Evolutionary conservation across 352 stramenopile species (phyloP).

Genomic region (Pythium biforme): DNA sequence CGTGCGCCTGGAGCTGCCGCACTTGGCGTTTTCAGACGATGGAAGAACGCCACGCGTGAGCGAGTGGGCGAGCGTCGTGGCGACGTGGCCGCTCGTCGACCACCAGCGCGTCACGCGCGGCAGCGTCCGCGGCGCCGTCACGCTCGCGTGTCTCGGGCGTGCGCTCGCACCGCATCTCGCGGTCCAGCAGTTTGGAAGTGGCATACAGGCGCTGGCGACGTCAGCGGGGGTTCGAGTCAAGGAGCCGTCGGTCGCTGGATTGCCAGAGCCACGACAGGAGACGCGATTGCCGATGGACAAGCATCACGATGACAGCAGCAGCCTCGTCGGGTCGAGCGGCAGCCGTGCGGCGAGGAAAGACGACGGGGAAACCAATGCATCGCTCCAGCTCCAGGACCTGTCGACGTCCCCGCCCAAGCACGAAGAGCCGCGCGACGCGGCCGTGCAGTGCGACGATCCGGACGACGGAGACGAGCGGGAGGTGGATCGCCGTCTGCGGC

Average conservation of each 20-base stretch:
- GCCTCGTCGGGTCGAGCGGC: neutral
- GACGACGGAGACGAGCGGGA: neutral
- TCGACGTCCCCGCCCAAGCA: neutral
- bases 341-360: neutral
- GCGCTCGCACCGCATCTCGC: constrained; percentile 16
- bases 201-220: neutral
- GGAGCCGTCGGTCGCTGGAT: neutral
- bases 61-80: constrained; percentile 20
- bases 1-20: constrained; percentile 18
- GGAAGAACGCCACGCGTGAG: constrained; percentile 10
- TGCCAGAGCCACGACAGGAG: neutral
- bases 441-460: constrained; percentile 6
- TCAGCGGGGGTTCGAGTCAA: too few relatives aligned
- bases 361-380: neutral
- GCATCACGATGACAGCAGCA: neutral
- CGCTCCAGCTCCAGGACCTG: neutral
- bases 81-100: constrained; percentile 16
- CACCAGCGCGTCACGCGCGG: constrained; percentile 5
- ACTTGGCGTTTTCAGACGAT: constrained; percentile 2
- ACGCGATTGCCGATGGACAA: neutral
- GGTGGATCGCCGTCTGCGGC: too few relatives aligned
- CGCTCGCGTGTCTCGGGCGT: constrained; percentile 20
- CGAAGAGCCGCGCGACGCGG: constrained; percentile 4
- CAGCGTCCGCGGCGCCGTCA: constrained; percentile 7
- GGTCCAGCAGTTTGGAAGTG: neutral